Conservation (phyloP, 2,329 filamentous ascomycete genomes). For the Helminthosporium solani region DNA sequence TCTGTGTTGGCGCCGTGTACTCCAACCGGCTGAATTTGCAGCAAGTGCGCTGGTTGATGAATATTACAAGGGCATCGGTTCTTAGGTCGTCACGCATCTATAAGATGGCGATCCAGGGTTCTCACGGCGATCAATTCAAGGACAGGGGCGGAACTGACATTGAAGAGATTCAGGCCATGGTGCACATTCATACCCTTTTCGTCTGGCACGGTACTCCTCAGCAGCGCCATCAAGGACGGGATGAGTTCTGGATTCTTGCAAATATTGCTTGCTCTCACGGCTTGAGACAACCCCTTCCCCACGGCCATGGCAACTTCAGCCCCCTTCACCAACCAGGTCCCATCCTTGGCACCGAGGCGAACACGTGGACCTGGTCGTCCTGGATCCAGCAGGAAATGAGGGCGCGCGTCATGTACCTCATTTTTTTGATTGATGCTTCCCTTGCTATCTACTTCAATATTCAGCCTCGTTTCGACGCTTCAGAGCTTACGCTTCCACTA, state of each 20-base stretch:
- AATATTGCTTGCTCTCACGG: conserved; percentile 58
- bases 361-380: conserved; percentile 62
- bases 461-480: conserved; percentile 61
- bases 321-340: conserved; percentile 60
- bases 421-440: conserved; percentile 65
- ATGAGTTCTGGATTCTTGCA: conserved; percentile 59
- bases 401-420: conserved; percentile 63
- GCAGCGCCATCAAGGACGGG: conserved; percentile 64
- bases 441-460: conserved; percentile 71
- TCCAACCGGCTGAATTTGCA: conserved; percentile 61
- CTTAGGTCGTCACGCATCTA: conserved; percentile 57
- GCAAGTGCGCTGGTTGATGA: conserved; percentile 68
- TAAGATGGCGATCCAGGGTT: conserved; percentile 41
- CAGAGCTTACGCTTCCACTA: conserved; percentile 67
- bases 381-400: conserved; percentile 74
- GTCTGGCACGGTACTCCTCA: conserved; percentile 69
- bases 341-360: conserved; percentile 45
- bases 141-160: conserved; percentile 46
- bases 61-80: conserved; percentile 60
- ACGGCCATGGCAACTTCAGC: conserved; percentile 54
- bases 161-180: conserved; percentile 68
- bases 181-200: conserved; percentile 62
- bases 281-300: conserved; percentile 56
- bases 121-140: conserved; percentile 44
- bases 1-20: conserved; percentile 74